Evolutionary conservation across 1,284 basidiomycete species (phyloP).

Genomic region (Boletus mariae): DNA sequence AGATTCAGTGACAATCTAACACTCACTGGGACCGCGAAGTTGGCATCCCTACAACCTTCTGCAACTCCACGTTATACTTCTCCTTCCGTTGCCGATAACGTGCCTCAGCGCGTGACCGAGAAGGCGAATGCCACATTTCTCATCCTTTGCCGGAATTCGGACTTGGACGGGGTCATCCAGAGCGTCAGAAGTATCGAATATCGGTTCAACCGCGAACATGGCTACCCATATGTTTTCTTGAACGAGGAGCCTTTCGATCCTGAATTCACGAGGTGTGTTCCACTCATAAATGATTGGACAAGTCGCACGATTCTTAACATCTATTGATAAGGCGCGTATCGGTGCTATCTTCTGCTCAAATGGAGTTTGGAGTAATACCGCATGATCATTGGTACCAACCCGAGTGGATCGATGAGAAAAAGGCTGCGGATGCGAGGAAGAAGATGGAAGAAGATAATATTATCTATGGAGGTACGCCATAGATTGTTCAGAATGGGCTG

Average conservation of each 20-base stretch:
- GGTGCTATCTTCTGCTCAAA: constrained; percentile 50
- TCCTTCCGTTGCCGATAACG: background rate
- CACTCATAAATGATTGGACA: constrained; percentile 2
- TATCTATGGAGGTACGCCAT: constrained; percentile 59
- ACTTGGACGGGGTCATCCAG: constrained; percentile 51
- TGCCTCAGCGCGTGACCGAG: background rate
- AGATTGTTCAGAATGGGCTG: background rate
- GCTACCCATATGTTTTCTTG: constrained; percentile 71
- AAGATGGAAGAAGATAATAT: constrained; percentile 60
- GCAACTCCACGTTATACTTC: background rate
- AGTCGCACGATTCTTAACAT: constrained; percentile 6
- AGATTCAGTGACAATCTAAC: background rate
- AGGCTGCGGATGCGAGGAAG: constrained; percentile 55
- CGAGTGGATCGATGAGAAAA: constrained; percentile 74
- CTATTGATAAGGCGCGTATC: constrained; percentile 47
- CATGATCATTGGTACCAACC: constrained; percentile 77
- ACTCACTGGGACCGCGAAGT: background rate
- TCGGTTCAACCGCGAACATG: constrained; percentile 58
- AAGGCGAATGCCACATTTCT: constrained; percentile 31
- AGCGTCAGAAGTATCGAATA: constrained; percentile 55
- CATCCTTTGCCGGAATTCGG: constrained; percentile 36
- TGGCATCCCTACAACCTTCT: constrained; percentile 2
- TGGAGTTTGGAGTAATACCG: constrained; percentile 72
- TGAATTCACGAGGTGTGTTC: constrained; percentile 58
- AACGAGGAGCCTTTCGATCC: constrained; percentile 70